Evolutionary conservation across 2,329 filamentous ascomycete genomes (phyloP).

Genomic region (Cladosporium oxysporum): DNA sequence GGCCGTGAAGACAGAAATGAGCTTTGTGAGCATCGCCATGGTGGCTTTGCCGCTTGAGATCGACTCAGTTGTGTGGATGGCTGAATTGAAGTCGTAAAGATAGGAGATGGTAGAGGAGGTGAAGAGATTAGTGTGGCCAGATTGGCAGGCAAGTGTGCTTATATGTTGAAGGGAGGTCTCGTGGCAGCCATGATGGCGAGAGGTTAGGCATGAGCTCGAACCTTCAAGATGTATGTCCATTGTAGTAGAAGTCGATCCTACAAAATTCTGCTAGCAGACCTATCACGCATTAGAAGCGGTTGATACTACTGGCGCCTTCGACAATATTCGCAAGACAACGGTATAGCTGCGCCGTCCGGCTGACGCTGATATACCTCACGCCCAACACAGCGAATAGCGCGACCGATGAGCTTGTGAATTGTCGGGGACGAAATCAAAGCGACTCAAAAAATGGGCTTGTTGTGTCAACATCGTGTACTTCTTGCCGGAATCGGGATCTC

Average conservation of each 20-base stretch:
- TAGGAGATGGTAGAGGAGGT: background rate
- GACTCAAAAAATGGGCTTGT: background rate
- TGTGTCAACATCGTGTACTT: background rate
- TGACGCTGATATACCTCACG: background rate
- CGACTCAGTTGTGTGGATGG: background rate
- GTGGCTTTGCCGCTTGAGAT: background rate
- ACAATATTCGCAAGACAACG: background rate
- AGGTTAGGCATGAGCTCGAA: background rate
- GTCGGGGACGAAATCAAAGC: background rate
- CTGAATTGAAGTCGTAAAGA: background rate
- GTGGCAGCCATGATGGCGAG: background rate
- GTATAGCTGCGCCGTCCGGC: background rate
- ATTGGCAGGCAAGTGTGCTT: background rate
- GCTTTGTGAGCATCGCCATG: background rate
- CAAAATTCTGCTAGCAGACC: background rate
- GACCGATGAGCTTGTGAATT: background rate
- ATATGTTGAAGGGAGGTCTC: background rate
- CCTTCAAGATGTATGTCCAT: background rate
- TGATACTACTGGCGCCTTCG: background rate
- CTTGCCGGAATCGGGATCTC: background rate
- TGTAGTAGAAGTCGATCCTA: background rate
- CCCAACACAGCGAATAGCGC: background rate
- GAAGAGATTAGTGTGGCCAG: background rate
- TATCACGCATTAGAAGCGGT: background rate
- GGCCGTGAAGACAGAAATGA: background rate